phyloP scores from a whole-genome alignment of 2,329 filamentous ascomycete genomes.

The Fusarium sp. region DNA sequence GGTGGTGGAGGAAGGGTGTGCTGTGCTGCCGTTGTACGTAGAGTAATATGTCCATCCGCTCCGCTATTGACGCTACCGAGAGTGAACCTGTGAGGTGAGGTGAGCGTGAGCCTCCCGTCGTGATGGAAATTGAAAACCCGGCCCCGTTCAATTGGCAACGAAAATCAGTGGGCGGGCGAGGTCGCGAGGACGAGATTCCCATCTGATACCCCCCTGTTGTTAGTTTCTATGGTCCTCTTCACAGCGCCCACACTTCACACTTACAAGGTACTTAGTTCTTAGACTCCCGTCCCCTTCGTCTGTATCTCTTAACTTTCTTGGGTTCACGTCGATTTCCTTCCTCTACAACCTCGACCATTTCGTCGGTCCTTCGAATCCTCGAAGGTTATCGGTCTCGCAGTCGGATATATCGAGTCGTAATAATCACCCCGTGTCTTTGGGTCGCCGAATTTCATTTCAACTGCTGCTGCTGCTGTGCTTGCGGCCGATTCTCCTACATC shows the following conservation, averaged over 20 bases:
- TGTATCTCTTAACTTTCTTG: conserved; percentile 28
- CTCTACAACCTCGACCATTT: conserved; percentile 29
- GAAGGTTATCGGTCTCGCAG: conserved; percentile 34
- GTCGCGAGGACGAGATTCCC: conserved; percentile 24
- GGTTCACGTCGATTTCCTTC: conserved; percentile 20
- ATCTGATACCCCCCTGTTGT: conserved; percentile 30
- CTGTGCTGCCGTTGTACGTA: neutral
- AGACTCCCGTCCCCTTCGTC: conserved; percentile 40
- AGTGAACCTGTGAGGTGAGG: neutral
- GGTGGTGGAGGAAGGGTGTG: conserved; percentile 15
- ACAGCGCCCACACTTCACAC: conserved; percentile 26
- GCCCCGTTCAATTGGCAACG: conserved; percentile 18
- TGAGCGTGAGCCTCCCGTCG: conserved; percentile 19
- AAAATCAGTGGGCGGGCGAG: conserved; percentile 25
- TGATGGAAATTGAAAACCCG: conserved; percentile 23
- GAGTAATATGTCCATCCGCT: neutral
- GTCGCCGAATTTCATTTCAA: conserved; percentile 12
- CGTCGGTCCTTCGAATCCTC: conserved; percentile 30
- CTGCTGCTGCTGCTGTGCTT: conserved; percentile 30
- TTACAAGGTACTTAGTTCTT: conserved; percentile 39
- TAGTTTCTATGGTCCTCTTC: conserved; percentile 30
- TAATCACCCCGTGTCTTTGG: conserved; percentile 18
- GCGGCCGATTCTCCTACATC: conserved; percentile 21
- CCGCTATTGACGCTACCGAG: conserved; percentile 8
- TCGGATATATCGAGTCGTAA: conserved; percentile 19